Conservation (phyloP, 2,329 filamentous ascomycete species). For the Ophiostoma populinum region DNA sequence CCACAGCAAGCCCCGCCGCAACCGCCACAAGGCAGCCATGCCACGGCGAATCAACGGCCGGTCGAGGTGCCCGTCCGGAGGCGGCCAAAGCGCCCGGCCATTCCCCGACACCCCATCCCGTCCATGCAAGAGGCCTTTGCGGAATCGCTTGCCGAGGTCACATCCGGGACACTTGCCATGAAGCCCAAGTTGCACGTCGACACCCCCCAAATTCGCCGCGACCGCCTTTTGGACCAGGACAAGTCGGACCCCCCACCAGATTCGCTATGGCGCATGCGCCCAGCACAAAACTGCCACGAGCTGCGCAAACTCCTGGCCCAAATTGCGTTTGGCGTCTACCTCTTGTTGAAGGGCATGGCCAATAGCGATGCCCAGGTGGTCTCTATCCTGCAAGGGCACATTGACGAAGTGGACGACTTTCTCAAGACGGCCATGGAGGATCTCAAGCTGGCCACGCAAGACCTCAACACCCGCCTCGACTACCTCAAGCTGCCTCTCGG, state of each 20-base stretch:
- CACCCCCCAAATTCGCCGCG: constrained; percentile 44
- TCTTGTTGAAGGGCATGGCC: constrained; percentile 68
- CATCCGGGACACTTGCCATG: constrained; percentile 24
- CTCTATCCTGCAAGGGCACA: constrained; percentile 75
- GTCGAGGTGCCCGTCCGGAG: constrained; percentile 1
- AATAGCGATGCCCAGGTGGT: constrained; percentile 82
- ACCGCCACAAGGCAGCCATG: constrained; percentile 4
- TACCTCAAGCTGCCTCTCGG: constrained; percentile 69
- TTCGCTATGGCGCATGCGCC: constrained; percentile 57
- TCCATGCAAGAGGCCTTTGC: constrained; percentile 69
- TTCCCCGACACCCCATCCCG: constrained; percentile 48
- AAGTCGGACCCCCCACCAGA: constrained; percentile 55
- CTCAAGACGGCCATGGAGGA: constrained; percentile 76
- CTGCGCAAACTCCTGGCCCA: constrained; percentile 81
- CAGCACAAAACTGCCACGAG: constrained; percentile 67
- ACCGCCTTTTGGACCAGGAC: constrained; percentile 48
- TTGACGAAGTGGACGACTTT: constrained; percentile 87
- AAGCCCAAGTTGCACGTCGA: constrained; percentile 37
- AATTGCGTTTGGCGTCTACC: constrained; percentile 82
- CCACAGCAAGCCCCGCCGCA: constrained; percentile 1
- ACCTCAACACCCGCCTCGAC: constrained; percentile 64
- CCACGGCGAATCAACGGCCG: constrained; percentile 5
- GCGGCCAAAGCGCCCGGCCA: constrained; percentile 8
- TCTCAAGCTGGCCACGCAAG: constrained; percentile 57
- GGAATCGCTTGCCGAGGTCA: constrained; percentile 62